phyloP scores from a whole-genome alignment of 2,329 filamentous ascomycete genomes.

The Ciborinia camelliae region DNA sequence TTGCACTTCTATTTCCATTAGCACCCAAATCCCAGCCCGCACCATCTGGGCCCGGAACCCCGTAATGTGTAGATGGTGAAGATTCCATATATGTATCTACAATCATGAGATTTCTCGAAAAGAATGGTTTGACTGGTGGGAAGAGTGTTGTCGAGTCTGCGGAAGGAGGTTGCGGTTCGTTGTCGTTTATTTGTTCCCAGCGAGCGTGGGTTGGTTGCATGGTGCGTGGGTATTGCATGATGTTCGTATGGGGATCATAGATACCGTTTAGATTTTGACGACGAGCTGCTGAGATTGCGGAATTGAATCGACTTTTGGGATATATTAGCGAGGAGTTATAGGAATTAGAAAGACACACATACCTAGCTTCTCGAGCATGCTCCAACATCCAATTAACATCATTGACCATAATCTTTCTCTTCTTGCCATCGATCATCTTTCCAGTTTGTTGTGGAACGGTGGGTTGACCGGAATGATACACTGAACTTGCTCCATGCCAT shows the following conservation, averaged over 20 bases:
- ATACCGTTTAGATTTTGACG: conserved; percentile 65
- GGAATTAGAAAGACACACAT: conserved; percentile 37
- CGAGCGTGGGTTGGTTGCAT: conserved; percentile 88
- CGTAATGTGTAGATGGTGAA: conserved; percentile 51
- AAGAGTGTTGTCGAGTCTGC: conserved; percentile 44
- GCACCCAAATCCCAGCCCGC: conserved; percentile 45
- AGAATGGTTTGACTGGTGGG: conserved; percentile 51
- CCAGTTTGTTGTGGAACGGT: conserved; percentile 71
- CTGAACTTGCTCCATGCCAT: conserved; percentile 94
- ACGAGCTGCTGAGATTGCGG: conserved; percentile 65
- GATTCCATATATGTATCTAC: conserved; percentile 58
- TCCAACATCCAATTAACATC: conserved; percentile 96
- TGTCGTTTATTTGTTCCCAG: conserved; percentile 66
- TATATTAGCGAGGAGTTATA: background rate
- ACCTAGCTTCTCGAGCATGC: conserved; percentile 89
- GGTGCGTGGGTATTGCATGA: conserved; percentile 78
- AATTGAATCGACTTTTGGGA: conserved; percentile 72
- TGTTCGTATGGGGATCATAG: conserved; percentile 93
- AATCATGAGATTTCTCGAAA: conserved; percentile 60
- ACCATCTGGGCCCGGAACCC: conserved; percentile 57
- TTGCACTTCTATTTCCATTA: background rate
- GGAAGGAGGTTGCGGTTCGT: conserved; percentile 20
- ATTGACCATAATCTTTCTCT: conserved; percentile 81
- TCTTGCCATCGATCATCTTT: conserved; percentile 74
- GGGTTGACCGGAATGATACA: conserved; percentile 82